These are phyloP conservation scores for Citrus medica DNA, from an alignment of 345 rosid genomes.

Conservation along the genomic window DNA sequence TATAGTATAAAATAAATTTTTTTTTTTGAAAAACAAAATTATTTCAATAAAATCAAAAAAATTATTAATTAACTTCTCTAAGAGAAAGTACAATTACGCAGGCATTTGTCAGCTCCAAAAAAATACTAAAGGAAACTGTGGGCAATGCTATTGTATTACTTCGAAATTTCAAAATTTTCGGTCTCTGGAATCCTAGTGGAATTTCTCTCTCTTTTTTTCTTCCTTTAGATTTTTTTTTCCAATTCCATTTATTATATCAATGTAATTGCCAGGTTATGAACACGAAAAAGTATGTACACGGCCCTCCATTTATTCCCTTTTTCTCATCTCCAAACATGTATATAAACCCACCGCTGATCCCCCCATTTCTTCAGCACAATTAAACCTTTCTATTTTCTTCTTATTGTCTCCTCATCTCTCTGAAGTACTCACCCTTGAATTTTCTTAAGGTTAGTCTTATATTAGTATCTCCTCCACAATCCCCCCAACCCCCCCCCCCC, in stretches of 20 bases:
- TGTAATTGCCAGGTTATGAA: conserved; percentile 44
- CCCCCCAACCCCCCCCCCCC: no score
- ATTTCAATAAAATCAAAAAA: not conserved
- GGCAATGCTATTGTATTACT: conserved; percentile 5
- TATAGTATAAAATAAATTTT: no score
- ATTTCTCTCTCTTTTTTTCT: conserved; percentile 30
- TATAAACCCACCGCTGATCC: conserved; percentile 27
- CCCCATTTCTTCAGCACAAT: conserved; percentile 22
- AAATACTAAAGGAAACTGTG: conserved; percentile 23
- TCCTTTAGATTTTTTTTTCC: conserved; percentile 16
- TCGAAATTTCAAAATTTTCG: conserved; percentile 17
- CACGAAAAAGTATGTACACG: conserved; percentile 44
- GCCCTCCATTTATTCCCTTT: conserved; percentile 42
- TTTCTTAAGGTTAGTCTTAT: not conserved
- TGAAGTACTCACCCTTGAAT: not conserved
- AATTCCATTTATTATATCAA: conserved; percentile 36
- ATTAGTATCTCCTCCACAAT: no score
- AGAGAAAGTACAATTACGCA: conserved; percentile 9
- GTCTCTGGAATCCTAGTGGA: conserved; percentile 41
- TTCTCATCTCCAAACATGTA: conserved; percentile 29
- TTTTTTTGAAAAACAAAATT: no score
- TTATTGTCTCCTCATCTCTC: not conserved
- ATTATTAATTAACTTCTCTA: not conserved
- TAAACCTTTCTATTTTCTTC: not conserved
- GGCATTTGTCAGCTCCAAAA: conserved; percentile 16